Evolutionary conservation across 371 early-diverging fungal species (phyloP), one percentile per base, ranked within the genome.

Genomic region (Apophysomyces elegans): DNA sequence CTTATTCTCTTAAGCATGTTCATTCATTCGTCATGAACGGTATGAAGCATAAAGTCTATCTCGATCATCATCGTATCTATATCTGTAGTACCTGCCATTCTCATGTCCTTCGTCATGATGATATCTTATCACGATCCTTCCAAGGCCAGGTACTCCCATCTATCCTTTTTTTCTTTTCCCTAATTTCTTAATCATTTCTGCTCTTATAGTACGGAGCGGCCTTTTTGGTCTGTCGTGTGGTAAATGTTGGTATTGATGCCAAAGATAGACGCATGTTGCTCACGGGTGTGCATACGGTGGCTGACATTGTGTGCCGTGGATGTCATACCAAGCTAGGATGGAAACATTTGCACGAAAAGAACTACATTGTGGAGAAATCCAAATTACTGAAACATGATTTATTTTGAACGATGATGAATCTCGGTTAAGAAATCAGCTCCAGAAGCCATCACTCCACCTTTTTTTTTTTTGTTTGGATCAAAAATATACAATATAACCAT

Each of bases 331-430:
- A 84, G 7, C 76, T 92, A 14, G 92, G 92, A 8, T 91, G 90
- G 89, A 86, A 85, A 72, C 90, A 91, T 71, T 85, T 86, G 72
- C 90, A 90, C 64, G 90, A 90, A 61, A 90, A 90, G 37, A 86
- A 84, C 67, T 90, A 76, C 63, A 88, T 91, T 64, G 75, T 91
- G 21, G 90, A 86, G 61, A 83, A 82, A 45, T 46, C 37, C 50
- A 62, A 45, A 62, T 12, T 46, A 14, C 46, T 36, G 13, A 62
- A 36, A 37, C 60, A 44, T 39, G 60, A 38, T 45, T 62, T 36
- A 62, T 62, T 62, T 62, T 45, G 50, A 37, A 37, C 62, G 62
- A 50, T 62, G 54, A 35, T 39, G 39, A 69, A 43, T 50, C 54
- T 69, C 65, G 4, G 62, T 32, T 44, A 69, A 56, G 41, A 69